Evolutionary conservation across 805 yeast species (phyloP).

Genomic region (Saccharomycopsis schoenii): DNA sequence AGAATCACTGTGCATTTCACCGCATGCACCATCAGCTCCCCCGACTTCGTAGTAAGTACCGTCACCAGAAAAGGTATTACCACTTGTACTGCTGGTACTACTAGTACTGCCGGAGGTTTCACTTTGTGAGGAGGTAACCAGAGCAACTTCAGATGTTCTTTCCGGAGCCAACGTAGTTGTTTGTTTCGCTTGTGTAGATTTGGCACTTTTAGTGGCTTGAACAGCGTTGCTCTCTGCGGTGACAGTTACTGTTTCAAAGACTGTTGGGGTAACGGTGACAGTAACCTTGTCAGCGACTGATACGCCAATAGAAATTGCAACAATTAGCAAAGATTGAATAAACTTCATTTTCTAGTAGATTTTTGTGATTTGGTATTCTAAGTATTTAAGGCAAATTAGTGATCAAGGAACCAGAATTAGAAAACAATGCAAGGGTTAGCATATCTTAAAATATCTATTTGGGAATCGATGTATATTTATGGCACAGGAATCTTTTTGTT

Average conservation of each 20-base stretch:
- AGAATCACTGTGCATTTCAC: conserved; percentile 1
- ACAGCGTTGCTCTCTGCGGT: conserved; percentile 13
- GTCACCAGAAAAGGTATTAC: conserved; percentile 22
- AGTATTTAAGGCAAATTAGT: too few relatives aligned
- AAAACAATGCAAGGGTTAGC: too few relatives aligned
- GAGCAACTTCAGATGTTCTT: background rate
- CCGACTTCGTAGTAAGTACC: conserved; percentile 29
- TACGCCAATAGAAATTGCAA: background rate
- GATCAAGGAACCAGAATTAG: too few relatives aligned
- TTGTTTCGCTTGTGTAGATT: background rate
- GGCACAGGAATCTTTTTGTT: background rate
- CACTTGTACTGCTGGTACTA: conserved; percentile 17
- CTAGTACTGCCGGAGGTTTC: conserved; percentile 17
- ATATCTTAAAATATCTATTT: too few relatives aligned
- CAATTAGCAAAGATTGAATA: background rate
- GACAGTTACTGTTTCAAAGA: conserved; percentile 5
- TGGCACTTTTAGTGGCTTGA: conserved; percentile 2
- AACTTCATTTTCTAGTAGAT: background rate
- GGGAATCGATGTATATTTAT: background rate
- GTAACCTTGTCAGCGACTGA: background rate
- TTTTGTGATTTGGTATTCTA: background rate
- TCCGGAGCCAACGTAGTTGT: conserved; percentile 14
- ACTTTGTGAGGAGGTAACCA: conserved; percentile 4
- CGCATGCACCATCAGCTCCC: conserved; percentile 19
- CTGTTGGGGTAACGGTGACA: conserved; percentile 6